phyloP scores from a whole-genome alignment of 2,329 filamentous ascomycete species.

The Aspergillus intermedius region DNA sequence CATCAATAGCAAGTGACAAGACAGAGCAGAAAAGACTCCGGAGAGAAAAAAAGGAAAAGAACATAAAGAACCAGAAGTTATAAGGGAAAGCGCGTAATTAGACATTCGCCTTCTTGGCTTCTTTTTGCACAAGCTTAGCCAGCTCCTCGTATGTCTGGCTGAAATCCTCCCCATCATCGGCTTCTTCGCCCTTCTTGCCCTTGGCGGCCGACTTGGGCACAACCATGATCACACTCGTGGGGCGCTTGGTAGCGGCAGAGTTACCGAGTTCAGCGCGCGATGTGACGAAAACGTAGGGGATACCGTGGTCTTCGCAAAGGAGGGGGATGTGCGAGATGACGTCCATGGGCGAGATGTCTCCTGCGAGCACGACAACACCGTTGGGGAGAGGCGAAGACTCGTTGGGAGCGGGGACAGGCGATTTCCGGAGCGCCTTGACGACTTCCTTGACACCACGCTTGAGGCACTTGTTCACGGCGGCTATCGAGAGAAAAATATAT shows the following conservation, averaged over 20 bases:
- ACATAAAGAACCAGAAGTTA: slow-evolving; percentile 6
- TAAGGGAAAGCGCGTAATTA: slow-evolving; percentile 15
- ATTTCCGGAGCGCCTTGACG: slow-evolving; percentile 96
- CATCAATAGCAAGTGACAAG: slow-evolving; percentile 24
- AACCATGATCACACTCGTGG: slow-evolving; percentile 92
- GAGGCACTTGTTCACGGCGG: slow-evolving; percentile 89
- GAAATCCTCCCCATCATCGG: slow-evolving; percentile 43
- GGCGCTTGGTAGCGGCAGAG: slow-evolving; percentile 89
- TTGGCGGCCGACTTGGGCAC: slow-evolving; percentile 45
- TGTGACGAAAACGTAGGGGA: slow-evolving; percentile 92
- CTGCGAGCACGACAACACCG: slow-evolving; percentile 81
- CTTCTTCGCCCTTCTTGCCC: slow-evolving; percentile 45
- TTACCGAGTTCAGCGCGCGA: slow-evolving; percentile 90
- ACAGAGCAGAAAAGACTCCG: slow-evolving; percentile 17
- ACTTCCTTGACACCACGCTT: slow-evolving; percentile 99
- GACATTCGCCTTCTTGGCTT: slow-evolving; percentile 51
- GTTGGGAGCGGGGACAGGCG: slow-evolving; percentile 61
- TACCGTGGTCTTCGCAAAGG: slow-evolving; percentile 95
- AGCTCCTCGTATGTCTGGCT: slow-evolving; percentile 51
- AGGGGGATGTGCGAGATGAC: slow-evolving; percentile 98
- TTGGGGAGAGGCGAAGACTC: slow-evolving; percentile 58
- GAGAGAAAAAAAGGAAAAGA: slow-evolving; percentile 18
- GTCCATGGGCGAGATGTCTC: slow-evolving; percentile 96
- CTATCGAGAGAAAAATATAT: slow-evolving; percentile 42
- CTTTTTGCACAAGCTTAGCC: slow-evolving; percentile 54